Percentiles rank a stretch among this genome's conserved stretches.
Evolutionary conservation across 176 grass and related monocot genomes (phyloP).

Genomic region (Aegilops umbellulata): DNA sequence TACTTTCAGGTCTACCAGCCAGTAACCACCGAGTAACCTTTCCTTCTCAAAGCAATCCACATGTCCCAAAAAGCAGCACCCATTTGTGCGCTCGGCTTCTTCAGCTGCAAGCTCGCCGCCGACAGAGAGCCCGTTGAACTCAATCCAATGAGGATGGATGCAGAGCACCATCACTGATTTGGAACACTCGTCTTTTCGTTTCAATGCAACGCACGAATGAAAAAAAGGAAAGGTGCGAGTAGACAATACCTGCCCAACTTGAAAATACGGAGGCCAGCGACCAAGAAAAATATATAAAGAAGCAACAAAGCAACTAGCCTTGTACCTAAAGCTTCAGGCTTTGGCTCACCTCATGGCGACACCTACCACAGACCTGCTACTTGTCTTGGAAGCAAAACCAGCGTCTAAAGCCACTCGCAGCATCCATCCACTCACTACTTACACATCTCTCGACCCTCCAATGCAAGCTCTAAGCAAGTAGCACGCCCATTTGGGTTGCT

Average conservation of each 20-base stretch:
- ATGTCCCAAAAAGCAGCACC: conserved; percentile 37
- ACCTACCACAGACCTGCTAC: conserved; percentile 71
- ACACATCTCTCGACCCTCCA: conserved; percentile 34
- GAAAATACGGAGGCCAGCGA: background rate
- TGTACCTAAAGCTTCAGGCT: conserved; percentile 65
- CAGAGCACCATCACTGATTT: conserved; percentile 49
- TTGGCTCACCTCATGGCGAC: conserved; percentile 47
- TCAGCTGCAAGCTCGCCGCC: conserved; percentile 38
- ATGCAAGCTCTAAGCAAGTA: conserved; percentile 38
- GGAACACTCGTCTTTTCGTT: conserved; percentile 42
- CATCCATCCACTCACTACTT: conserved; percentile 46
- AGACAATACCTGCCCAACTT: conserved; percentile 24
- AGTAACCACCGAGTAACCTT: conserved; percentile 29
- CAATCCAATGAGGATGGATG: conserved; percentile 64
- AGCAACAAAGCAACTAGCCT: conserved; percentile 36
- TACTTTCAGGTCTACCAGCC: conserved; percentile 36
- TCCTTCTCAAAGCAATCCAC: conserved; percentile 35
- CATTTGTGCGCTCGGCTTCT: conserved; percentile 35
- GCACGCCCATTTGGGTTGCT: conserved; percentile 10
- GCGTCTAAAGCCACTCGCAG: conserved; percentile 73
- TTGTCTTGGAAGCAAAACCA: conserved; percentile 98
- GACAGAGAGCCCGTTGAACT: background rate
- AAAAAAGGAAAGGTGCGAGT: background rate
- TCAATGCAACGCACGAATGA: background rate
- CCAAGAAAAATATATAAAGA: conserved; percentile 17